Evolutionary conservation across 202 grass and related monocot genomes (phyloP).

Genomic region (Zizania palustris): DNA sequence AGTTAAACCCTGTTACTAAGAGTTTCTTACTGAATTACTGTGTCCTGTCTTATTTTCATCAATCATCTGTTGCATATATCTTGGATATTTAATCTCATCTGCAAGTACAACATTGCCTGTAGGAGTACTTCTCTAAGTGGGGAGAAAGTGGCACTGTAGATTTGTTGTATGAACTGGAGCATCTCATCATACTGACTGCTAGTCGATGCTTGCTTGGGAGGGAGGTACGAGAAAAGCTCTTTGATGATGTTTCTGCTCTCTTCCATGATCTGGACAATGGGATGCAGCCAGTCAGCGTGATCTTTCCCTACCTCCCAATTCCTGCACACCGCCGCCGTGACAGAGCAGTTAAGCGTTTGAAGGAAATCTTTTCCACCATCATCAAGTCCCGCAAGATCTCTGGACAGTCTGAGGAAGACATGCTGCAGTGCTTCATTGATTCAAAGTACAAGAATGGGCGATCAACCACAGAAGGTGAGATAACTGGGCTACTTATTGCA

Average conservation of each 20-base stretch:
- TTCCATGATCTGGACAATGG: conserved; percentile 95
- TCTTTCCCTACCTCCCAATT: conserved; percentile 87
- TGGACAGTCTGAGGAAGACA: conserved; percentile 75
- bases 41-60: neutral
- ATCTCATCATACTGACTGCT: conserved; percentile 91
- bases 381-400: conserved; percentile 84
- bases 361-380: conserved; percentile 82
- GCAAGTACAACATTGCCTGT: conserved; percentile 18
- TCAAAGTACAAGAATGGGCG: conserved; percentile 95
- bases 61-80: neutral
- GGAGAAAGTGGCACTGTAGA: conserved; percentile 89
- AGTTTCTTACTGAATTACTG: neutral
- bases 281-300: conserved; percentile 84
- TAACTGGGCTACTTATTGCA: conserved; percentile 85
- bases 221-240: conserved; percentile 92
- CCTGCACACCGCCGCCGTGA: conserved; percentile 74
- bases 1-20: neutral
- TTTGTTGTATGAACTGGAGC: conserved; percentile 88
- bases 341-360: conserved; percentile 62
- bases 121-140: conserved; percentile 99
- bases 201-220: conserved; percentile 88
- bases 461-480: conserved; percentile 71
- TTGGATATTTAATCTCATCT: conserved; percentile 16
- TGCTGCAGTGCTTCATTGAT: conserved; percentile 96
- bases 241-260: conserved; percentile 90